A percentile compares a stretch with the other conserved stretches of the same genome.
These are phyloP conservation scores for Triticum urartu DNA, from an alignment of 176 grass and related monocot species.

Conservation along the genomic window DNA sequence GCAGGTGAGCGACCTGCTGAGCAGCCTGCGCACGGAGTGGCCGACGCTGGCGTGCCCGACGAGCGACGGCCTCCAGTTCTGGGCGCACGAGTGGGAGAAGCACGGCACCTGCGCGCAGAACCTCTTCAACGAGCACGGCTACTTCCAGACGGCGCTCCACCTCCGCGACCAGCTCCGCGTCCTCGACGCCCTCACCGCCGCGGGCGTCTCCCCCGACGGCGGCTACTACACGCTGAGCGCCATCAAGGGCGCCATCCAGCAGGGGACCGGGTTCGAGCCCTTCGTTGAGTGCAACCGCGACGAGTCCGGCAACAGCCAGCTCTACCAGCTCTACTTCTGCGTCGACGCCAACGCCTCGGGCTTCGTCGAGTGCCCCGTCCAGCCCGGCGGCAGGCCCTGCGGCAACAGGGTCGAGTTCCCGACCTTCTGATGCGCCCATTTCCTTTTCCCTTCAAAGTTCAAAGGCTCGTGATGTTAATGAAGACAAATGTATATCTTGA, in stretches of 20 bases:
- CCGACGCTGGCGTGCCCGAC: constrained; percentile 83
- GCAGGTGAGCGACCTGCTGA: constrained; percentile 68
- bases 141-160: constrained; percentile 69
- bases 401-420: constrained; percentile 65
- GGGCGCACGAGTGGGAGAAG: constrained; percentile 94
- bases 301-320: constrained; percentile 72
- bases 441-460: background rate
- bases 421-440: constrained; percentile 33
- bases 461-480: background rate
- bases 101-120: constrained; percentile 78
- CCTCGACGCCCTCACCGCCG: constrained; percentile 38
- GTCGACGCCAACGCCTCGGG: constrained; percentile 38
- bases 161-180: constrained; percentile 50
- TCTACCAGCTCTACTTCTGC: constrained; percentile 93
- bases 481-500: background rate
- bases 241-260: constrained; percentile 47
- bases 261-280: constrained; percentile 46
- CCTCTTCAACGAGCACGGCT: constrained; percentile 64
- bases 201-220: constrained; percentile 58
- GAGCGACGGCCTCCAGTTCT: constrained; percentile 63
- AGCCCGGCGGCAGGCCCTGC: constrained; percentile 42
- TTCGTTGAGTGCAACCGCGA: constrained; percentile 82
- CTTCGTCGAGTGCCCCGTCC: constrained; percentile 71
- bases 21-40: constrained; percentile 50
- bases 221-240: constrained; percentile 48